Base-by-base conservation (phyloP, 2,329 filamentous ascomycete species). In the Stemphylium beticola region DNA sequence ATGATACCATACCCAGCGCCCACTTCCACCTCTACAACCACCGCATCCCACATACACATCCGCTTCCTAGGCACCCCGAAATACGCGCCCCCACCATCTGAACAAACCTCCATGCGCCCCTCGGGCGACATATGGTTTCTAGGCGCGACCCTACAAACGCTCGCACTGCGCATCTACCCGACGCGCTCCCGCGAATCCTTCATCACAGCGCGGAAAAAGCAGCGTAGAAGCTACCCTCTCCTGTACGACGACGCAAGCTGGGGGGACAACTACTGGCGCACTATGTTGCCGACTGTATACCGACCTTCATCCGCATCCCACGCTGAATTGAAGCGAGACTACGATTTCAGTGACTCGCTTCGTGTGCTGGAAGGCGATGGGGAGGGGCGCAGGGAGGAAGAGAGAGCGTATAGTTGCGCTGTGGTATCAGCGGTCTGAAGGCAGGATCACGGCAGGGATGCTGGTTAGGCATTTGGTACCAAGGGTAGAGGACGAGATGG, bases 81-180 rank as follows among this genome's bases (percentile, higher is more conserved):
- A 24, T 72, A 53, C 34, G 61, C 55, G 8, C 65, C 67, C 9
- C 64, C 63, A 1, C n/a, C 26, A 3, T 2, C 4, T 1, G 61
- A 65, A 33, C 61, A 40, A 10, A 4, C 3, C 1, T 48, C 40
- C 3, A 2, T 60, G 1, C 53, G 52, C 2, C 62, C 67, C 3
- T 57, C 60, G 5, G 51, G 39, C 3, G 64, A 72, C 47, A 61
- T 71, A 0, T 72, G 55, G 53, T 29, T 51, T n/a, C 58, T 72
- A 3, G 67, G 66, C n/a, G 58, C 60, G 0, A 61, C 60, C 2
- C 38, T 69, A 6, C 67, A 72, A 26, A 34, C 11, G 1, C 59
- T 70, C 33, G 61, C 62, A 4, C 33, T 68, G 2, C 51, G 53
- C 2, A 34, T 59, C 2, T 1, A 24, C 2, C 64, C 66, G 0